phyloP scores from a whole-genome alignment of 805 yeast species.

The Spathaspora sp. region DNA sequence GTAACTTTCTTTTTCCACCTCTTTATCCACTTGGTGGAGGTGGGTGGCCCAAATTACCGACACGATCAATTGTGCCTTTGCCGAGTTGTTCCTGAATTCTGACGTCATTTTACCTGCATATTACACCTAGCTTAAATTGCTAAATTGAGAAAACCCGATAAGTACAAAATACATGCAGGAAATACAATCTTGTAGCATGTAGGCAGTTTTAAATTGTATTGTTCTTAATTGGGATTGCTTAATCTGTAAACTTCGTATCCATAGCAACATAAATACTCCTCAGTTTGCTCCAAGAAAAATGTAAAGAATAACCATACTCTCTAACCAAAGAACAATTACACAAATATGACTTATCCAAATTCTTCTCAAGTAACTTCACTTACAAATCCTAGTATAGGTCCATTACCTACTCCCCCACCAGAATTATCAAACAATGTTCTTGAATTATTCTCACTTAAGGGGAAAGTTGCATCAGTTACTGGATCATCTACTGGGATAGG shows the following conservation, averaged over 20 bases:
- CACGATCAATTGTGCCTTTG: too few species aligned
- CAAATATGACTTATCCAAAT: conserved; percentile 20
- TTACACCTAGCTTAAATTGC: neutral
- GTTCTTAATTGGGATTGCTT: too few species aligned
- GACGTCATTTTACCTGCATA: neutral
- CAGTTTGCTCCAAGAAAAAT: neutral
- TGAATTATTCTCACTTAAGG: conserved; percentile 74
- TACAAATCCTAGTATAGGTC: conserved; percentile 27
- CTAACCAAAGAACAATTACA: neutral
- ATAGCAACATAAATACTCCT: neutral
- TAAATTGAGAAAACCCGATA: too few species aligned
- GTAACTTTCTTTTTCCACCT: too few species aligned
- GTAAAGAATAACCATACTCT: too few species aligned
- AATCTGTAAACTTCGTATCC: neutral
- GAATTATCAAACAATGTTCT: conserved; percentile 48
- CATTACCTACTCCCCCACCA: conserved; percentile 55
- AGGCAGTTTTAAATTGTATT: too few species aligned
- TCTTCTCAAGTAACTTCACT: conserved; percentile 9
- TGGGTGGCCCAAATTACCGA: too few species aligned
- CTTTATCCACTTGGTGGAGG: too few species aligned
- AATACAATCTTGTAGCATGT: neutral
- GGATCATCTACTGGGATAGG: conserved; percentile 88
- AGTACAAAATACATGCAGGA: neutral
- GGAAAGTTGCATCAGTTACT: conserved; percentile 80
- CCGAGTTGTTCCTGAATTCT: neutral